Evolutionary conservation across 2,329 filamentous ascomycete genomes (phyloP).

Genomic region (Emydomyces testavorans): DNA sequence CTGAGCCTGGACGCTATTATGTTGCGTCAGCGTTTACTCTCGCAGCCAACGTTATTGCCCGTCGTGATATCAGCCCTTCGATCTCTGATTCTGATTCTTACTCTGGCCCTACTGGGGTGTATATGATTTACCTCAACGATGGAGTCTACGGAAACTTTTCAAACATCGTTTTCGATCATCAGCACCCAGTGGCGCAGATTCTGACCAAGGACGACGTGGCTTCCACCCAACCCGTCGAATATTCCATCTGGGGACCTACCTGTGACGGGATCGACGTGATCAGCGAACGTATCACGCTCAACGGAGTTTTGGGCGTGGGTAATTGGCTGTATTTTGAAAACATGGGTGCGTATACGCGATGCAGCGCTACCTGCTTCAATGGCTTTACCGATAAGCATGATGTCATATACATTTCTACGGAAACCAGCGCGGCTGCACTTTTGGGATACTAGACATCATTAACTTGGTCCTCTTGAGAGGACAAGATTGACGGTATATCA

Average conservation of each 20-base stretch:
- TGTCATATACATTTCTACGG: constrained; percentile 88
- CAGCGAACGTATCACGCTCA: constrained; percentile 64
- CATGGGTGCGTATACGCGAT: constrained; percentile 98
- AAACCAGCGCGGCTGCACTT: constrained; percentile 70
- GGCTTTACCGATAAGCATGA: constrained; percentile 89
- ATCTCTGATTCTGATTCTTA: constrained; percentile 16
- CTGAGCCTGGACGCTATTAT: constrained; percentile 93
- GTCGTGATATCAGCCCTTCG: constrained; percentile 56
- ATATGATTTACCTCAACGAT: constrained; percentile 97
- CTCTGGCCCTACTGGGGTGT: constrained; percentile 57
- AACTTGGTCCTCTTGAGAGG: constrained; percentile 2
- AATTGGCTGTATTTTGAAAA: constrained; percentile 99
- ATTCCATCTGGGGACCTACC: constrained; percentile 96
- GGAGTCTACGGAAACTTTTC: constrained; percentile 98
- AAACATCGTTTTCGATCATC: constrained; percentile 98
- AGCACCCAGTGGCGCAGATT: constrained; percentile 75
- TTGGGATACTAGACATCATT: constrained; percentile 38
- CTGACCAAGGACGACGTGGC: constrained; percentile 51
- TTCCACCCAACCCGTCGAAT: constrained; percentile 55
- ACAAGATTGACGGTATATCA: constrained; percentile 1
- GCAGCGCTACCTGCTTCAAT: constrained; percentile 95
- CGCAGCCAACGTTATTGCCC: constrained; percentile 90
- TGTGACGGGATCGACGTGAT: constrained; percentile 98
- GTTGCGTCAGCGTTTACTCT: constrained; percentile 87
- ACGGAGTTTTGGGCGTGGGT: constrained; percentile 70